These are phyloP conservation scores for Jamesozyma piceae DNA, from an alignment of 805 yeast genomes.

Conservation along the genomic window DNA sequence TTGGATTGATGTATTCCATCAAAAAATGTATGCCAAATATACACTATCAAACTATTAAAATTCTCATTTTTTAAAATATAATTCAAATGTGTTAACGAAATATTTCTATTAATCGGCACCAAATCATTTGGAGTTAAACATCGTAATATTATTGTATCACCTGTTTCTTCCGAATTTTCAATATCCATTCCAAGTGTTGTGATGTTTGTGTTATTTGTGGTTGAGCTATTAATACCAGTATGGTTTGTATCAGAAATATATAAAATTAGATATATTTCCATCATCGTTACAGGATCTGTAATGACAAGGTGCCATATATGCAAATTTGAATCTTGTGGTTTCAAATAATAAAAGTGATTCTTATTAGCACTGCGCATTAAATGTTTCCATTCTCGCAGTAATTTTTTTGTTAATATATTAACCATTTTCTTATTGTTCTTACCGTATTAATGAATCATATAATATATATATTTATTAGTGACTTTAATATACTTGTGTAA, in stretches of 20 bases:
- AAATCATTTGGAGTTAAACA: slow-evolving; percentile 25
- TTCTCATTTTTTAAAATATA: slow-evolving; percentile 14
- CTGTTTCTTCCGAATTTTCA: neutral
- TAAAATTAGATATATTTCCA: slow-evolving; percentile 20
- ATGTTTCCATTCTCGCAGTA: slow-evolving; percentile 29
- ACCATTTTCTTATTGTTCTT: slow-evolving; percentile 12
- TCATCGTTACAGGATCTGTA: slow-evolving; percentile 9
- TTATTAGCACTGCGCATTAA: slow-evolving; percentile 5
- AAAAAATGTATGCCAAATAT: slow-evolving; percentile 17
- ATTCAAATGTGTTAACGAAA: slow-evolving; percentile 20
- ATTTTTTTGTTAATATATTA: slow-evolving; percentile 16
- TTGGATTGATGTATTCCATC: neutral
- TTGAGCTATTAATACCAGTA: slow-evolving; percentile 6
- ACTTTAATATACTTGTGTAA: too few relatives aligned
- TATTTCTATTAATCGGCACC: slow-evolving; percentile 22
- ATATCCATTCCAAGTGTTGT: neutral
- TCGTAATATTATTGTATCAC: slow-evolving; percentile 12
- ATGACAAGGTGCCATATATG: slow-evolving; percentile 28
- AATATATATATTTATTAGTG: too few relatives aligned
- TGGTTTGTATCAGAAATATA: slow-evolving; percentile 15
- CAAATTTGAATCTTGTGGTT: slow-evolving; percentile 29
- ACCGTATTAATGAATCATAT: too few relatives aligned
- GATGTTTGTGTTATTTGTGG: neutral
- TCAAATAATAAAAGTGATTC: slow-evolving; percentile 13
- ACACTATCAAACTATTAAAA: slow-evolving; percentile 15